A percentile compares a stretch with the other conserved stretches of the same genome.
Conservation (phyloP, 2,329 filamentous ascomycete genomes). For the Colletotrichum lentis region DNA sequence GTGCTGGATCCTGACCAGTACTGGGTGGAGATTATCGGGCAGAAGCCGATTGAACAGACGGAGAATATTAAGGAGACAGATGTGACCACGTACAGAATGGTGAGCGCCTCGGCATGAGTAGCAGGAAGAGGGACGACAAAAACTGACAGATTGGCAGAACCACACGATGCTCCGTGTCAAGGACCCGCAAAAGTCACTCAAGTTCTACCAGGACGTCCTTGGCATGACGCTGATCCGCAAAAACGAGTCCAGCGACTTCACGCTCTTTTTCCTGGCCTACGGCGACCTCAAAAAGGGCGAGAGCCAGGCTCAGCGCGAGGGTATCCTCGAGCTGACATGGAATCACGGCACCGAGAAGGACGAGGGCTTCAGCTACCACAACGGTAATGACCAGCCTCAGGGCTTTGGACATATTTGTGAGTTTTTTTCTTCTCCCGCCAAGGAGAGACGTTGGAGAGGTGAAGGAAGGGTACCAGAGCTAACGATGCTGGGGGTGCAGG, state of each 20-base stretch:
- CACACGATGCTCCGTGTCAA: slow-evolving; percentile 97
- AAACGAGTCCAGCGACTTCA: slow-evolving; percentile 78
- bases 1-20: slow-evolving; percentile 87
- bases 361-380: slow-evolving; percentile 83
- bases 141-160: slow-evolving; percentile 60
- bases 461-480: background rate
- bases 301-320: slow-evolving; percentile 75
- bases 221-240: slow-evolving; percentile 87
- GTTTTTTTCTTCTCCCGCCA: slow-evolving; percentile 44
- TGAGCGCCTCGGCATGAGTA: slow-evolving; percentile 39
- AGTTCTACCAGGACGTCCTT: slow-evolving; percentile 85
- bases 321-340: slow-evolving; percentile 90
- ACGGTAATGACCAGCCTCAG: slow-evolving; percentile 90
- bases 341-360: slow-evolving; percentile 87
- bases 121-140: background rate
- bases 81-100: slow-evolving; percentile 76
- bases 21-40: slow-evolving; percentile 84
- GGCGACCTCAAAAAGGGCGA: slow-evolving; percentile 58
- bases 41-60: slow-evolving; percentile 75
- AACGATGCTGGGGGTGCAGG: slow-evolving; percentile 52
- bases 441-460: background rate
- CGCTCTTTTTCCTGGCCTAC: slow-evolving; percentile 93
- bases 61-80: slow-evolving; percentile 78
- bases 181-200: slow-evolving; percentile 74
- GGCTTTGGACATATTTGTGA: slow-evolving; percentile 93